Conservation (phyloP, 352 stramenopile species). For the Globisporangium paddicum region DNA sequence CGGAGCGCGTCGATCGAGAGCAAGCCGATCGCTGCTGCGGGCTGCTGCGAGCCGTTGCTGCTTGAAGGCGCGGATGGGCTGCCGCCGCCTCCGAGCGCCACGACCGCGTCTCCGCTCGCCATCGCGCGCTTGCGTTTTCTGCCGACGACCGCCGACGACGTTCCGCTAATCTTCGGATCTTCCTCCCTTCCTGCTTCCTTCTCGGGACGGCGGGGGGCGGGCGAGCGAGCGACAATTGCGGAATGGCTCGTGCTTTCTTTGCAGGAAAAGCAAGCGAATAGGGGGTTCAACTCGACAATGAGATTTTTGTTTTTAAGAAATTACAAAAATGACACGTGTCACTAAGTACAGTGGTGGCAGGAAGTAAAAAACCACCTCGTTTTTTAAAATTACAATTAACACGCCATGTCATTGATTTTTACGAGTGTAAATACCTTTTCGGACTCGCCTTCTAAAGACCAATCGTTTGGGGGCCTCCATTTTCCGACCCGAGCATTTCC, state of each 20-base stretch:
- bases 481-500: too few relatives aligned
- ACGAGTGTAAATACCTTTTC: too few relatives aligned
- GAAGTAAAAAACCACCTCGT: too few relatives aligned
- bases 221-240: slow-evolving; percentile 8
- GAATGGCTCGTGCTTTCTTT: slow-evolving; percentile 6
- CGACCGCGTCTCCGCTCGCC: slow-evolving; percentile 5
- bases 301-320: too few relatives aligned
- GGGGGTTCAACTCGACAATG: slow-evolving; percentile 2
- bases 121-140: slow-evolving; percentile 15
- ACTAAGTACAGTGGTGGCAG: too few relatives aligned
- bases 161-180: slow-evolving; percentile 15
- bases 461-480: too few relatives aligned
- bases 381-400: too few relatives aligned
- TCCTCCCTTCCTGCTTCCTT: slow-evolving; percentile 7
- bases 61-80: slow-evolving; percentile 11
- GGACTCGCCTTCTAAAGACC: too few relatives aligned
- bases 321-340: background rate
- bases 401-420: too few relatives aligned
- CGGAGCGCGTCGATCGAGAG: slow-evolving; percentile 41
- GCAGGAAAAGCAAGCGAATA: background rate
- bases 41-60: slow-evolving; percentile 16
- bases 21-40: slow-evolving; percentile 25
- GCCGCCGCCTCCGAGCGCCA: slow-evolving; percentile 1
- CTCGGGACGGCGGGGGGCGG: background rate
- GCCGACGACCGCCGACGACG: slow-evolving; percentile 12